Percentiles rank a stretch among this genome's conserved stretches.
Conservation (phyloP, 768 basidiomycete genomes). For the Mycena crocata region DNA sequence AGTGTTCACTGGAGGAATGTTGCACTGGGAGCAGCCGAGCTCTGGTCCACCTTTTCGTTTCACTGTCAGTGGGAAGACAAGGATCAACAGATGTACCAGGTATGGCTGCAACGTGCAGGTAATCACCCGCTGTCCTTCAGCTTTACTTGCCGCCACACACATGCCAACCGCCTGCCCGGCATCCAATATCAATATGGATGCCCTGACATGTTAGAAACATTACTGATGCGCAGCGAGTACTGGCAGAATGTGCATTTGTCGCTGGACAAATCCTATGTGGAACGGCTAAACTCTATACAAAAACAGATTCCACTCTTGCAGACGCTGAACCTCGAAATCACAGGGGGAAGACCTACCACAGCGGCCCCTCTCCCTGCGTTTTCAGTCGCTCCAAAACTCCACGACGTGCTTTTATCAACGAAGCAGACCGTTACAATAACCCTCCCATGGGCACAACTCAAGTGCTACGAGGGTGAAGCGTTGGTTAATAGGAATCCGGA, state of each 20-base stretch:
- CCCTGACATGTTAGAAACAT: no score
- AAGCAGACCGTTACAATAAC: background rate
- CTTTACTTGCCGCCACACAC: background rate
- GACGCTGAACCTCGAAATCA: background rate
- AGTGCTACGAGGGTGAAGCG: background rate
- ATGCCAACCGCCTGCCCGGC: background rate
- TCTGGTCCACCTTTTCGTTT: conserved; percentile 1
- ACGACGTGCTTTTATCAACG: background rate
- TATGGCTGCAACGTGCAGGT: background rate
- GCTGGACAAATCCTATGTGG: background rate
- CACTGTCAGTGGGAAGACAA: background rate
- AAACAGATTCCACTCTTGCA: background rate
- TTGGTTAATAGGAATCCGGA: background rate
- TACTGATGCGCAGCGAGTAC: no score
- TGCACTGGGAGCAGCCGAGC: background rate
- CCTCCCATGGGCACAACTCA: background rate
- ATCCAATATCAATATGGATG: background rate
- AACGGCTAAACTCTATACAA: background rate
- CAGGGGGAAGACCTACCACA: background rate
- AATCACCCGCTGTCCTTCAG: background rate
- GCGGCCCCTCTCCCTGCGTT: background rate
- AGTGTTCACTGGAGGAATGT: no score
- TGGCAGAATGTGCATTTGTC: no score
- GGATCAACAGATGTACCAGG: background rate
- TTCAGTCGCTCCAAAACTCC: background rate